Conservation (phyloP, 495 filamentous ascomycete genomes). For the Penicillium desertorum region DNA sequence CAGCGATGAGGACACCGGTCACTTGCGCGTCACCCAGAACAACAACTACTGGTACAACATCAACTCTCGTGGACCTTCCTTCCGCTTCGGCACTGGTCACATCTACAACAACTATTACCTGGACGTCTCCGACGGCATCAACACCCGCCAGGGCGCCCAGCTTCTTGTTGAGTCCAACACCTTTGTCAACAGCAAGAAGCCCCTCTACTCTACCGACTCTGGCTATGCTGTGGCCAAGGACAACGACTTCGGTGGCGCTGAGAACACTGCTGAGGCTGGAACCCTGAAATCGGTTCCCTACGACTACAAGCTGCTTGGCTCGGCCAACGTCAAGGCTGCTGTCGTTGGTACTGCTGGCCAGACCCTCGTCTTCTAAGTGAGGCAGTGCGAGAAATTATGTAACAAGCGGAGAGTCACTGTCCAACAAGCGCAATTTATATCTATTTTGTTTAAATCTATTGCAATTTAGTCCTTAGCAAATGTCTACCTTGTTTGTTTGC, state of each 20-base stretch:
- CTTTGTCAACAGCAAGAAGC: conserved; percentile 49
- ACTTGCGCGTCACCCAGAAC: conserved; percentile 59
- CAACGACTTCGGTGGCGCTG: conserved; percentile 54
- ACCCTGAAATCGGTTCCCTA: conserved; percentile 54
- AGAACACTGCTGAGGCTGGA: conserved; percentile 48
- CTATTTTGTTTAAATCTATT: neutral
- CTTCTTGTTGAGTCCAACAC: conserved; percentile 60
- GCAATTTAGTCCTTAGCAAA: neutral
- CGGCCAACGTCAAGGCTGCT: conserved; percentile 39
- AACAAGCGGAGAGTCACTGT: neutral
- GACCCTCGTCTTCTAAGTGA: conserved; percentile 52
- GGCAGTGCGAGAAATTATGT: neutral
- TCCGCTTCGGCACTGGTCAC: conserved; percentile 64
- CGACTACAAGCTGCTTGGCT: conserved; percentile 47
- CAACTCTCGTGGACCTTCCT: conserved; percentile 57
- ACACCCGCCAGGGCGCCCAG: conserved; percentile 65
- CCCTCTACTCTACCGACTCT: conserved; percentile 57
- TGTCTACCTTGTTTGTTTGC: neutral
- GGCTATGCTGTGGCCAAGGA: conserved; percentile 52
- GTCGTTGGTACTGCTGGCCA: conserved; percentile 55
- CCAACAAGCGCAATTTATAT: neutral
- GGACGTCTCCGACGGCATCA: conserved; percentile 56
- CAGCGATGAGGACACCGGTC: conserved; percentile 47
- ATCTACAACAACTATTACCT: conserved; percentile 52
- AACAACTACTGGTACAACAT: conserved; percentile 64